These are phyloP conservation scores for Ustilago shanxiensis DNA, from an alignment of 1,284 basidiomycete species.

Conservation along the genomic window DNA sequence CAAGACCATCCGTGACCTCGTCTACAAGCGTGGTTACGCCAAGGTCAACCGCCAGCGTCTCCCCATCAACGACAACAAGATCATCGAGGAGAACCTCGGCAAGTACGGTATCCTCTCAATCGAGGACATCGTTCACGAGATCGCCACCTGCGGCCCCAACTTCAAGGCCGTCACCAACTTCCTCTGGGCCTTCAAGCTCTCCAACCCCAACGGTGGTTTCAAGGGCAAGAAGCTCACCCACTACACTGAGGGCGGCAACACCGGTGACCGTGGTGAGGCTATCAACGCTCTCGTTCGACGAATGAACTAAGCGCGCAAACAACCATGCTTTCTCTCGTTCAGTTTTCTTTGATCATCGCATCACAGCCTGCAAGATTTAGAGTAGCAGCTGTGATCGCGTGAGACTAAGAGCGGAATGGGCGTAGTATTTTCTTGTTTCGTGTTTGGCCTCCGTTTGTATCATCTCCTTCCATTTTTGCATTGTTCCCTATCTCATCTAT, in stretches of 20 bases:
- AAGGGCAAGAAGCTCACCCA: slow-evolving; percentile 92
- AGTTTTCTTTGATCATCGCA: neutral
- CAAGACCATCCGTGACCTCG: slow-evolving; percentile 94
- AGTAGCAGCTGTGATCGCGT: slow-evolving; percentile 4
- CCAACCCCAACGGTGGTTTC: slow-evolving; percentile 98
- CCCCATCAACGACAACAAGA: slow-evolving; percentile 90
- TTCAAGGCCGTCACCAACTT: slow-evolving; percentile 91
- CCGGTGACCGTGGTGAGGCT: slow-evolving; percentile 91
- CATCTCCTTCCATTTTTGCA: slow-evolving; percentile 28
- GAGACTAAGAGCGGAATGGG: neutral
- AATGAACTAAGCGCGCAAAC: slow-evolving; percentile 74
- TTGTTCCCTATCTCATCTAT: slow-evolving; percentile 29
- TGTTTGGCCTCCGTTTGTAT: slow-evolving; percentile 21
- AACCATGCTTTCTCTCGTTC: slow-evolving; percentile 1
- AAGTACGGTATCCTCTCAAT: slow-evolving; percentile 97
- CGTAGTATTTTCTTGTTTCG: slow-evolving; percentile 5
- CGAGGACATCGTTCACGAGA: slow-evolving; percentile 98
- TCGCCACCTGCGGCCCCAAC: slow-evolving; percentile 93
- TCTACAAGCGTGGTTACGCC: slow-evolving; percentile 99
- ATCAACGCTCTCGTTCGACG: slow-evolving; percentile 97
- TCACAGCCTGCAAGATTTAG: neutral
- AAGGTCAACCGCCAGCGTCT: slow-evolving; percentile 98
- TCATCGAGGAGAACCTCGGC: slow-evolving; percentile 93
- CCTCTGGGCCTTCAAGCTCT: slow-evolving; percentile 99
- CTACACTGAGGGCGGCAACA: slow-evolving; percentile 78